Evolutionary conservation across 371 early-diverging fungal genomes (phyloP), one percentile per base, ranked within the genome.

Genomic region (Caulochytrium protostelioides): DNA sequence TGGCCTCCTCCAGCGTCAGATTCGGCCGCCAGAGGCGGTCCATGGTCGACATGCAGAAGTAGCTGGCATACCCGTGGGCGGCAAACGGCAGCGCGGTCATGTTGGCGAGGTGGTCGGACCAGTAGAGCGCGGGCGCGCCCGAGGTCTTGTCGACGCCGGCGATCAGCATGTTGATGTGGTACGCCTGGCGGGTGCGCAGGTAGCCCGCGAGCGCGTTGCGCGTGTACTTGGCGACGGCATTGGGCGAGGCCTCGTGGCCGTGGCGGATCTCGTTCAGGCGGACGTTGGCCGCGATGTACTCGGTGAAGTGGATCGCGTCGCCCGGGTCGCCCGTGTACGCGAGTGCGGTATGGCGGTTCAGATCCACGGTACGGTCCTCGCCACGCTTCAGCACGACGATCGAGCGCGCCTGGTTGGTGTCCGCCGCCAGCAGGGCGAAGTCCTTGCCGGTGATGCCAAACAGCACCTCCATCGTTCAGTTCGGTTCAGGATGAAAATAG

Each of bases 391-490:
- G 73, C 31, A 85, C 78, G 16, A 84, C 78, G 48, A 94, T 90
- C 34, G 83, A 83, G 24, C 79, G 76, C 23, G 77, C 74, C 6
- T 71, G 59, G 20, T 63, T 54, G 38, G 67, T 69, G 62, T 94
- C 95, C 28, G 79, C 65, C 10, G 85, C 86, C 19, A 82, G 64
- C 37, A 91, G 54, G 28, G 76, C 75, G 60, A 83, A 94, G 57
- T 86, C 91, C 58, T 85, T 83, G 39, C 92, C 92, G n/a, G 67
- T 65, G 40, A 94, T 76, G 40, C 86, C 92, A 46, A 94, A 71
- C 31, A 89, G 74, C 22, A 75, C 77, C 49, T 92, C 84, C 84
- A 83, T 85, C 29, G 22, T 55, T 25, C n/a, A n/a, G n/a, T n/a
- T n/a, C n/a, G n/a, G n/a, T n/a, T 20, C 21, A 18, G n/a, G n/a